A percentile compares a stretch with the other conserved stretches of the same genome.
phyloP scores from a whole-genome alignment of 192 early-diverging fungal species.

The Jimgerdemannia lactiflua region DNA sequence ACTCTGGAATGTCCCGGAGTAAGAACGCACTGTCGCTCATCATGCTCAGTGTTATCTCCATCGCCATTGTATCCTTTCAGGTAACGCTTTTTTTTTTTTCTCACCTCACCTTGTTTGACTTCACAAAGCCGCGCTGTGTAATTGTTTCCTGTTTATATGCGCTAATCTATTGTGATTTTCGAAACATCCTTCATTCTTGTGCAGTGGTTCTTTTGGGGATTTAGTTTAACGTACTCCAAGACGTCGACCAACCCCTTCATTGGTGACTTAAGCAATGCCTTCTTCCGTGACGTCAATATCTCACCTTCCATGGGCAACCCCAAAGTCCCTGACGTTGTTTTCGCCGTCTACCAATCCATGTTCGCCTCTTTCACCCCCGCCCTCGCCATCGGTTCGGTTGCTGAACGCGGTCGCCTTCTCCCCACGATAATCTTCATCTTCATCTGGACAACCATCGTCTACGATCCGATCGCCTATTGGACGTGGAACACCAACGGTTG shows the following conservation, averaged over 20 bases:
- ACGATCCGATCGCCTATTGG: constrained; percentile 76
- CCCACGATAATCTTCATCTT: constrained; percentile 56
- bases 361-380: constrained; percentile 75
- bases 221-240: constrained; percentile 64
- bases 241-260: constrained; percentile 64
- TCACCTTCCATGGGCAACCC: too few relatives aligned
- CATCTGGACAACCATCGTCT: constrained; percentile 69
- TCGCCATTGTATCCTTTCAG: constrained; percentile 66
- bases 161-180: too few relatives aligned
- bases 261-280: constrained; percentile 60
- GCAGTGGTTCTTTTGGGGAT: constrained; percentile 72
- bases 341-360: constrained; percentile 78
- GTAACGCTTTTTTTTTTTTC: too few relatives aligned
- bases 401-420: constrained; percentile 43
- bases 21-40: constrained; percentile 79
- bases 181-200: too few relatives aligned
- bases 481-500: constrained; percentile 82
- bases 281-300: constrained; percentile 61
- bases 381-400: constrained; percentile 65
- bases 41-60: constrained; percentile 65
- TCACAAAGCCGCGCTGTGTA: too few relatives aligned
- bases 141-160: too few relatives aligned
- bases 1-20: constrained; percentile 60
- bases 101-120: too few relatives aligned
- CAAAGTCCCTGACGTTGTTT: constrained; percentile 48